Conservation (phyloP, 257 asterid species). For the Salvia hispanica region DNA sequence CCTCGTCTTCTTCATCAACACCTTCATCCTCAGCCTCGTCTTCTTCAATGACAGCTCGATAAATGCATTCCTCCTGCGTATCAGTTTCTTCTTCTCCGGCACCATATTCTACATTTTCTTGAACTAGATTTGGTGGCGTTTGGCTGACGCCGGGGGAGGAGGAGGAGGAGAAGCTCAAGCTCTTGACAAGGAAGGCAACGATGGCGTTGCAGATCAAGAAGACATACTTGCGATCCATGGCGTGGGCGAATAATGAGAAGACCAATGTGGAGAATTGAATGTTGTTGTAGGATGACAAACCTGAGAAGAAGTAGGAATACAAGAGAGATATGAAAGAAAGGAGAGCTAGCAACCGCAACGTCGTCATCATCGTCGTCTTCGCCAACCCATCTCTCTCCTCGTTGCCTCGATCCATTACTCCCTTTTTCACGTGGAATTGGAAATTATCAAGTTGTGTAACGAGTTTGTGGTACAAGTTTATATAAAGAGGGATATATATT, state of each 20-base stretch:
- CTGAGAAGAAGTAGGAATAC: slow-evolving; percentile 30
- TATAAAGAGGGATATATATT: too few relatives aligned
- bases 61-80: too few relatives aligned
- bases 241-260: slow-evolving; percentile 37
- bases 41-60: too few relatives aligned
- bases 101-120: background rate
- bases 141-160: slow-evolving; percentile 7
- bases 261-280: slow-evolving; percentile 18
- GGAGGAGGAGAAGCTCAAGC: slow-evolving; percentile 33
- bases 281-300: slow-evolving; percentile 13
- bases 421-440: too few relatives aligned
- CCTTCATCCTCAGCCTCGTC: background rate
- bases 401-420: slow-evolving; percentile 27
- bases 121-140: slow-evolving; percentile 23
- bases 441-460: too few relatives aligned
- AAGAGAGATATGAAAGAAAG: slow-evolving; percentile 41
- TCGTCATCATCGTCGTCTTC: slow-evolving; percentile 14
- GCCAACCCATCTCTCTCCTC: slow-evolving; percentile 15
- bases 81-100: background rate
- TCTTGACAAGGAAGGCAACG: slow-evolving; percentile 58
- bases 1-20: background rate
- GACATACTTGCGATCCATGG: slow-evolving; percentile 58
- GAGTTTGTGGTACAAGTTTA: too few relatives aligned
- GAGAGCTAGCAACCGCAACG: slow-evolving; percentile 20
- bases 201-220: slow-evolving; percentile 64